A percentile compares a stretch with the other conserved stretches of the same genome.
Conservation (phyloP, 1,139 yeast genomes). For the Geotrichum phurueaensis region DNA sequence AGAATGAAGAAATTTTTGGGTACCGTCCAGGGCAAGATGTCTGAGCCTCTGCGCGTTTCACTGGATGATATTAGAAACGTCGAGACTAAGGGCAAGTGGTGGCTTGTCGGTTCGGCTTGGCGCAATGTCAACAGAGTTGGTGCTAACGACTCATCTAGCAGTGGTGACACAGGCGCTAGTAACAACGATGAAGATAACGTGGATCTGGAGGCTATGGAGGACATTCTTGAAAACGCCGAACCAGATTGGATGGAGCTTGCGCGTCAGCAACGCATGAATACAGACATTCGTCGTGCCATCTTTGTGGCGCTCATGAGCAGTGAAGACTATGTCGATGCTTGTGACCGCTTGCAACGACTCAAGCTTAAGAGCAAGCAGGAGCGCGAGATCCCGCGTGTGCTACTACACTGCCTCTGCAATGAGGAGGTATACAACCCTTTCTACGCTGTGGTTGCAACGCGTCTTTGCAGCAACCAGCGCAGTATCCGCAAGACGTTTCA, state of each 20-base stretch:
- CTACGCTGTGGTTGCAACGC: conserved; percentile 73
- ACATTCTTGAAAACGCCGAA: conserved; percentile 59
- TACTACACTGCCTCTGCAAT: conserved; percentile 77
- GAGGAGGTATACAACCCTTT: conserved; percentile 88
- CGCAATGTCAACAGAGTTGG: conserved; percentile 38
- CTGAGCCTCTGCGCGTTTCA: conserved; percentile 80
- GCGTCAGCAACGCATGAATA: conserved; percentile 82
- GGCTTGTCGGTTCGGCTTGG: conserved; percentile 99
- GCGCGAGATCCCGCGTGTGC: conserved; percentile 77
- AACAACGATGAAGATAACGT: conserved; percentile 20
- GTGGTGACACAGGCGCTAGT: neutral
- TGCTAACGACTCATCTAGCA: conserved; percentile 19
- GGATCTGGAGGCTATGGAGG: conserved; percentile 40
- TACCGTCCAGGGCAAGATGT: conserved; percentile 37
- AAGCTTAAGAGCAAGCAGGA: conserved; percentile 77
- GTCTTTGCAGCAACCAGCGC: conserved; percentile 63
- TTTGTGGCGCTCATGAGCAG: conserved; percentile 94
- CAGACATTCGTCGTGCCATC: conserved; percentile 88
- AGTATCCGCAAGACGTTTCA: conserved; percentile 77
- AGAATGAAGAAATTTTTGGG: conserved; percentile 68
- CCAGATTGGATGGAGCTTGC: conserved; percentile 92
- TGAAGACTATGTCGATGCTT: conserved; percentile 83
- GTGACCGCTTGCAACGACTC: conserved; percentile 71
- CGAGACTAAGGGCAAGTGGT: conserved; percentile 89
- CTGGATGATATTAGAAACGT: conserved; percentile 74